A percentile compares a stretch with the other conserved stretches of the same genome.
Conservation (phyloP, 2,329 filamentous ascomycete species). For the Arthrobotrys sphaeroides region DNA sequence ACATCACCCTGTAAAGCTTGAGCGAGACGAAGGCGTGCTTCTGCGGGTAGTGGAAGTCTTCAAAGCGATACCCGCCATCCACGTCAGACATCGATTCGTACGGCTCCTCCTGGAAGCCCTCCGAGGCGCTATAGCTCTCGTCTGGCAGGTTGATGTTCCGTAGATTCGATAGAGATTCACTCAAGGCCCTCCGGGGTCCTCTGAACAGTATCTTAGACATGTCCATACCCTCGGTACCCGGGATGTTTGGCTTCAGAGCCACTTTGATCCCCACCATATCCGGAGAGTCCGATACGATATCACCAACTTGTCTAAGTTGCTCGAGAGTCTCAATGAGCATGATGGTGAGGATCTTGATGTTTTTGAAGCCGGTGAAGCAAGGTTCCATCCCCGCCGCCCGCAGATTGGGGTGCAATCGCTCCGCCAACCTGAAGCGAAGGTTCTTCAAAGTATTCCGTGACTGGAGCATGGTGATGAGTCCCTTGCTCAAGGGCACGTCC, state of each 20-base stretch:
- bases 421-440: conserved; percentile 48
- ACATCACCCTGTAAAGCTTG: conserved; percentile 54
- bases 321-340: conserved; percentile 54
- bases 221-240: conserved; percentile 51
- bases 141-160: conserved; percentile 51
- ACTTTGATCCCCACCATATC: conserved; percentile 54
- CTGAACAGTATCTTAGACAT: conserved; percentile 54
- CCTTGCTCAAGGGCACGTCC: conserved; percentile 50
- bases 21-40: conserved; percentile 53
- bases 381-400: conserved; percentile 51
- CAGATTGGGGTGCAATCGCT: conserved; percentile 49
- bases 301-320: conserved; percentile 48
- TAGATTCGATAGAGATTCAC: conserved; percentile 47
- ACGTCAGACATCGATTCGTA: conserved; percentile 51
- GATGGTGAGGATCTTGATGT: conserved; percentile 52
- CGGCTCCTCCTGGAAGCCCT: conserved; percentile 52
- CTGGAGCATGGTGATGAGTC: conserved; percentile 49
- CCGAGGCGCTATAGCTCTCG: conserved; percentile 51
- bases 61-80: conserved; percentile 43
- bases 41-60: conserved; percentile 53
- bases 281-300: conserved; percentile 52
- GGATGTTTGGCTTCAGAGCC: conserved; percentile 52
- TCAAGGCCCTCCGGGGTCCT: conserved; percentile 38
- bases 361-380: conserved; percentile 53
- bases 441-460: conserved; percentile 48